Base-by-base conservation (phyloP, 75 land plant species). In the Ceratopteris richardii region DNA sequence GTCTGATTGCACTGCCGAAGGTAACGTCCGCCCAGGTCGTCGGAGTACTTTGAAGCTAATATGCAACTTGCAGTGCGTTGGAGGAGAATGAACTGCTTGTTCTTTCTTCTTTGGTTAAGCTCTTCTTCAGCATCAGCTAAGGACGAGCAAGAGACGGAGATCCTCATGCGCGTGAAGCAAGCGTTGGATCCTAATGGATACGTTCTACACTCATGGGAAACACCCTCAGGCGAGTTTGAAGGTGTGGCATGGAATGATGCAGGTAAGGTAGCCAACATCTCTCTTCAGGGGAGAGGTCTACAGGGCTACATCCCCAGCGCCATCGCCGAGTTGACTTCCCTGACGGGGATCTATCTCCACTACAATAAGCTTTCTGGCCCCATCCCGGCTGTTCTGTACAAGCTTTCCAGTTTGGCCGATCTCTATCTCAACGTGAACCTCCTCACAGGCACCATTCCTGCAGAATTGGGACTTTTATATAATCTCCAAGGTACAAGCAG, bases 361-460 rank as follows among this genome's bases (percentile, higher is more conserved):
- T 92, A 85, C 67, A 92, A 92, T 62, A 40, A 30, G 2, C 77
- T 92, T 36, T 50, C 36, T 4, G 97, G 97, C n/a, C 66, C 54
- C 55, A 81, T 94, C 47, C 98, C 98, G 1, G 55, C 53, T 29
- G 79, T 81, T 60, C 76, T 94, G 20, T 62, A 70, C 1, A 54
- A 62, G 29, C 68, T 89, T 10, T 59, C 67, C 4, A 77, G 67
- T 41, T 77, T 93, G 29, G 31, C 76, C 4, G 95, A 93, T 44
- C 70, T 93, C 22, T 89, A 89, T 56, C 83, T 93, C n/a, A 72
- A 89, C 65, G 76, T 80, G 17, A 93, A 93, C 52, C 63, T 65
- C 25, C 71, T 93, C 36, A 71, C 87, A 10, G 96, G 96, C n/a
- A 27, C 11, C 42, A 83, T 93, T 43, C 98, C 98, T 43, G 41